Percentiles rank a stretch among this genome's conserved stretches.
These are phyloP conservation scores for Sclerotinia spermophila DNA, from an alignment of 2,329 filamentous ascomycete genomes.

Conservation along the genomic window DNA sequence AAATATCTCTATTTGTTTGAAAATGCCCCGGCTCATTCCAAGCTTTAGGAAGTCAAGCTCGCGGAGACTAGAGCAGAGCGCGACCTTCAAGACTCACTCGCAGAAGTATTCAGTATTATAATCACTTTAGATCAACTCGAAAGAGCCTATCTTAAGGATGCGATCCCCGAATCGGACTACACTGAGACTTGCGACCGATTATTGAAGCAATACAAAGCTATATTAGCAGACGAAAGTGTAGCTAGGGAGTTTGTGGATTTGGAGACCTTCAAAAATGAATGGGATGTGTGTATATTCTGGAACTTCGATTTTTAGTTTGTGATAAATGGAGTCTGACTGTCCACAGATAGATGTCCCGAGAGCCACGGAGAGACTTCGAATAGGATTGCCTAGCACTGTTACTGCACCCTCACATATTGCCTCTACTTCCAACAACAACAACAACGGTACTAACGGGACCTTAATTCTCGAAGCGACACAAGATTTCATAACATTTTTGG, in stretches of 20 bases:
- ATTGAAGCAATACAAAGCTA: conserved; percentile 94
- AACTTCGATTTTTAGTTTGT: neutral
- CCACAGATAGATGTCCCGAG: conserved; percentile 84
- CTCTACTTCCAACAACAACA: conserved; percentile 41
- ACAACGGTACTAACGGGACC: conserved; percentile 45
- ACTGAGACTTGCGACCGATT: conserved; percentile 93
- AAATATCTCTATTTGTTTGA: conserved; percentile 27
- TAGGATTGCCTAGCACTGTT: conserved; percentile 85
- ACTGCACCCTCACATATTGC: conserved; percentile 48
- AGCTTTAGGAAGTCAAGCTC: conserved; percentile 79
- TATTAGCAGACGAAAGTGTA: conserved; percentile 87
- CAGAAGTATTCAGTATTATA: conserved; percentile 97
- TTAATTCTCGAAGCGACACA: conserved; percentile 89
- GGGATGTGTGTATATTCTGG: conserved; percentile 65
- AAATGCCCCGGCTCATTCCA: neutral
- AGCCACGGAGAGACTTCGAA: conserved; percentile 86
- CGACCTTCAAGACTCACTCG: conserved; percentile 91
- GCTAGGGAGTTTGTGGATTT: conserved; percentile 81
- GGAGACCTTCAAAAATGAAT: conserved; percentile 86
- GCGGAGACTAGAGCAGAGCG: conserved; percentile 82
- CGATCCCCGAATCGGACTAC: conserved; percentile 85
- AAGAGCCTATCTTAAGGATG: conserved; percentile 95
- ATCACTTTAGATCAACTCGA: conserved; percentile 93
- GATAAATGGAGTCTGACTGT: neutral
- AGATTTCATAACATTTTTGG: conserved; percentile 97